Evolutionary conservation across 2,329 filamentous ascomycete species (phyloP).

Genomic region (Apiospora arundinis): DNA sequence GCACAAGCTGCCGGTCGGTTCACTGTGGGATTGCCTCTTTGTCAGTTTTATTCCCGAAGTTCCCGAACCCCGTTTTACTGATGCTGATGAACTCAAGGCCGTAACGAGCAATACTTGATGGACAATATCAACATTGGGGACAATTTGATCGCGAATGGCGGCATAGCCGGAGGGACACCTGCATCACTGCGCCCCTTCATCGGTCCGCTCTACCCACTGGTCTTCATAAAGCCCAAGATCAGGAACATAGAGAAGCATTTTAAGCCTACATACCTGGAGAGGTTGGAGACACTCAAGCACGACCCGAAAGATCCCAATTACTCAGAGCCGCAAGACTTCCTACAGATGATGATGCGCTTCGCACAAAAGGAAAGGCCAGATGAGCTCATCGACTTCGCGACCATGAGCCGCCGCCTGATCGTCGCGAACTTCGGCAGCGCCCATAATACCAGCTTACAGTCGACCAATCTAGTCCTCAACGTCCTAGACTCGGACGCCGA

Average conservation of each 20-base stretch:
- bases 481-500: conserved; percentile 45
- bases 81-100: not conserved
- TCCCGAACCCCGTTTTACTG: not conserved
- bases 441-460: conserved; percentile 44
- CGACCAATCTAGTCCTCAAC: conserved; percentile 48
- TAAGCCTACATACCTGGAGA: not conserved
- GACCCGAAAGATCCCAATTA: not conserved
- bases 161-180: not conserved
- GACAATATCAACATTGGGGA: not conserved
- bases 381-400: conserved; percentile 39
- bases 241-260: not conserved
- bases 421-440: conserved; percentile 42
- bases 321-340: conserved; percentile 40
- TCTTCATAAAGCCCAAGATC: not conserved
- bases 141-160: not conserved
- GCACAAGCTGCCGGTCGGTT: conserved; percentile 29
- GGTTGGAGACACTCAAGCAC: not conserved
- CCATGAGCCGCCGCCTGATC: conserved; percentile 37
- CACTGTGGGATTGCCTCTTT: conserved; percentile 32
- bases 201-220: not conserved
- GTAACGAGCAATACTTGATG: not conserved
- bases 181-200: not conserved
- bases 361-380: conserved; percentile 43
- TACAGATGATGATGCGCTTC: conserved; percentile 49
- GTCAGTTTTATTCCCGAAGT: conserved; percentile 27